Conservation (phyloP, 768 basidiomycete species). For the Auricularia cornea region DNA sequence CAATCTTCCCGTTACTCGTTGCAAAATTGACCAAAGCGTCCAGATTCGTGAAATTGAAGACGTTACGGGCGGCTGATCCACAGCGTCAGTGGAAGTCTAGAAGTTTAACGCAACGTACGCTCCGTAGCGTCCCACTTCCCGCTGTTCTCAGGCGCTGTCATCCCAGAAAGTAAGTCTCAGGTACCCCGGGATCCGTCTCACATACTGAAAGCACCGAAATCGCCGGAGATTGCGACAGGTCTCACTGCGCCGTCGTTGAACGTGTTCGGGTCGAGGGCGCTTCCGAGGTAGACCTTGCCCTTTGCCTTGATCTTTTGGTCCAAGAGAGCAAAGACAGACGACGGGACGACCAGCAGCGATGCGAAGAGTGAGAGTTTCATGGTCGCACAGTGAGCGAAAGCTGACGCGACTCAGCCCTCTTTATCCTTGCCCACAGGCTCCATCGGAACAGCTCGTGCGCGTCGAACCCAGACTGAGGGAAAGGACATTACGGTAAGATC, state of each 20-base stretch:
- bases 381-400: too few relatives aligned
- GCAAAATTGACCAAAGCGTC: constrained; percentile 7
- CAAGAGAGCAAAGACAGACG: background rate
- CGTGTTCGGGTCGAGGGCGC: background rate
- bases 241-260: background rate
- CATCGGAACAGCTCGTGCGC: too few relatives aligned
- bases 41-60: background rate
- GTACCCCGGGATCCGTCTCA: background rate
- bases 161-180: background rate
- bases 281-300: background rate
- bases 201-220: background rate
- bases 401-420: too few relatives aligned
- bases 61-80: background rate
- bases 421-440: too few relatives aligned
- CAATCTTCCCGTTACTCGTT: constrained; percentile 1
- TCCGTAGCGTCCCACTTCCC: background rate
- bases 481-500: too few relatives aligned
- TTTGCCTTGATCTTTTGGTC: background rate
- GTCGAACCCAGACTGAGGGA: too few relatives aligned
- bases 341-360: too few relatives aligned
- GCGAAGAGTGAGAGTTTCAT: too few relatives aligned
- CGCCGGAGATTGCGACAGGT: background rate
- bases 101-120: background rate
- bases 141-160: background rate
- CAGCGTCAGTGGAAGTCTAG: background rate